Conservation (phyloP, 1,139 yeast genomes). For the Protomyces gravidus region DNA sequence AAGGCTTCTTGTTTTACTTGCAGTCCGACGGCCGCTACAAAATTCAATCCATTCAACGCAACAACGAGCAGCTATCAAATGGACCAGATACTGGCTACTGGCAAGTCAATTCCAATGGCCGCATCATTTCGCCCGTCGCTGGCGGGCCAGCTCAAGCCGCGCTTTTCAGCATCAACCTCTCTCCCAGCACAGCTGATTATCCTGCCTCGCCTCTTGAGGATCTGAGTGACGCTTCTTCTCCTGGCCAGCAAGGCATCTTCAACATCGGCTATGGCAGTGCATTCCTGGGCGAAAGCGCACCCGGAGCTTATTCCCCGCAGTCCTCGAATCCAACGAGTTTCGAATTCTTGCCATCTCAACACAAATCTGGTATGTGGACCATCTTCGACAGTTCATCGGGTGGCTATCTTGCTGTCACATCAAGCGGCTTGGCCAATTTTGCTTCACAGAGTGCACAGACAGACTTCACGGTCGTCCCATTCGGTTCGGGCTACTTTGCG, state of each 20-base stretch:
- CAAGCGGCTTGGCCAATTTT: not conserved
- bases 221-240: not conserved
- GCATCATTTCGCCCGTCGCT: slow-evolving; percentile 10
- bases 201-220: not conserved
- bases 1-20: slow-evolving; percentile 18
- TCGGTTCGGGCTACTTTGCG: not conserved
- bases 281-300: not conserved
- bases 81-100: slow-evolving; percentile 25
- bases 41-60: slow-evolving; percentile 16
- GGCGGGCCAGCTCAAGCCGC: slow-evolving; percentile 5
- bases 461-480: not conserved
- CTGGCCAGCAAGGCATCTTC: not conserved
- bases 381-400: not conserved
- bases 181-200: slow-evolving; percentile 2
- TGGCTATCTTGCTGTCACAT: not conserved
- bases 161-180: slow-evolving; percentile 7
- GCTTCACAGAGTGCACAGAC: not conserved
- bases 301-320: not conserved
- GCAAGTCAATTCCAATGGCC: slow-evolving; percentile 5
- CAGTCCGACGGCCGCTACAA: slow-evolving; percentile 27
- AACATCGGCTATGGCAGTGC: not conserved
- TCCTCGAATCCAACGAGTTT: not conserved
- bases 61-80: slow-evolving; percentile 2
- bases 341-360: not conserved
- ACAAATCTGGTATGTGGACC: not conserved